These are phyloP conservation scores for Cladophialophora exuberans DNA, from an alignment of 2,329 filamentous ascomycete genomes.

Conservation along the genomic window DNA sequence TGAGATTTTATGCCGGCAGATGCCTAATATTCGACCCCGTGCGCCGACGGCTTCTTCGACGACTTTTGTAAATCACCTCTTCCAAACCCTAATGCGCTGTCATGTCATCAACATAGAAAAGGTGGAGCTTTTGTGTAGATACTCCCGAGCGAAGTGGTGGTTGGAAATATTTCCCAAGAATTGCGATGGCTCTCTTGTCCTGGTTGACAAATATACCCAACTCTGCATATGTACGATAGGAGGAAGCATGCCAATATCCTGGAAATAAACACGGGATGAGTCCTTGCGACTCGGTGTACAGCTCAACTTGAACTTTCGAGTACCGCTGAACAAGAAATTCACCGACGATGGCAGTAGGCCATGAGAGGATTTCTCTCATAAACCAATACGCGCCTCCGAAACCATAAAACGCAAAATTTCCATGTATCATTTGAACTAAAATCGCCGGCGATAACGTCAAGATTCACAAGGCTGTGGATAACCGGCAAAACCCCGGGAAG, in stretches of 20 bases:
- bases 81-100: too few species aligned
- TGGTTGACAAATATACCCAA: not conserved
- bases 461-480: not conserved
- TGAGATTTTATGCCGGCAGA: conserved; percentile 18
- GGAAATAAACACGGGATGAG: not conserved
- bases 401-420: not conserved
- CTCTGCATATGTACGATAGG: not conserved
- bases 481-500: not conserved
- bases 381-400: too few species aligned
- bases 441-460: too few species aligned
- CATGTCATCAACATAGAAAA: too few species aligned
- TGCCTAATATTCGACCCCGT: not conserved
- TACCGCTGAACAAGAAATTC: too few species aligned
- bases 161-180: too few species aligned
- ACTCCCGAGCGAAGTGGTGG: not conserved
- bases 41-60: not conserved
- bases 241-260: not conserved
- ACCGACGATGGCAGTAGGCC: too few species aligned
- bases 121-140: not conserved
- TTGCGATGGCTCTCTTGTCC: not conserved
- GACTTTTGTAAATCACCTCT: not conserved
- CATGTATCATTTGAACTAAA: not conserved
- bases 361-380: too few species aligned
- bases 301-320: too few species aligned
- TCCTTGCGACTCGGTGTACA: too few species aligned